phyloP scores from a whole-genome alignment of 1,284 basidiomycete genomes.

The Cutaneotrichosporon cavernicola region DNA sequence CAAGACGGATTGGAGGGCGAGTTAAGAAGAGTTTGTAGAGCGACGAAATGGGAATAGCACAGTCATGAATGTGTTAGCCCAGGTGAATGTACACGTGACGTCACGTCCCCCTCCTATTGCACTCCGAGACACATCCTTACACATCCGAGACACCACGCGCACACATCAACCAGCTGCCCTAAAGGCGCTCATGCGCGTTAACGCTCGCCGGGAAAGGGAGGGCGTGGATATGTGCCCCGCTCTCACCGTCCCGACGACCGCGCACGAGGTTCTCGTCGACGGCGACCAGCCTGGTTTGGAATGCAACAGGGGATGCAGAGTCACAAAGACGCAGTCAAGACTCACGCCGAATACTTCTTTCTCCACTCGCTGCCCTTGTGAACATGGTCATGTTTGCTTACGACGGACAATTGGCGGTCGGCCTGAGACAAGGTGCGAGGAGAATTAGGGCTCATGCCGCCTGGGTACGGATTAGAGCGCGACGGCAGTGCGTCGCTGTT shows the following conservation, averaged over 20 bases:
- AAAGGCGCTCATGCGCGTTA: background rate
- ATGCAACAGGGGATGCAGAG: background rate
- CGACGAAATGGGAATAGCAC: conserved; percentile 4
- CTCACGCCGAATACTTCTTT: conserved; percentile 44
- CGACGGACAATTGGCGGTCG: background rate
- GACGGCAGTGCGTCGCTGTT: background rate
- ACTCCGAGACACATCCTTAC: background rate
- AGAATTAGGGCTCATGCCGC: conserved; percentile 1
- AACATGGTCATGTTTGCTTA: conserved; percentile 12
- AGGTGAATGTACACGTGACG: conserved; percentile 13
- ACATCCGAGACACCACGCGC: background rate
- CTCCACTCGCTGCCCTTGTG: conserved; percentile 33
- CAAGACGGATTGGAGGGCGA: background rate
- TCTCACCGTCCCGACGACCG: background rate
- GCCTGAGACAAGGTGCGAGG: conserved; percentile 5
- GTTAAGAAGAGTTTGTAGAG: background rate
- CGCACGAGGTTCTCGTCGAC: background rate
- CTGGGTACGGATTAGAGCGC: conserved; percentile 1
- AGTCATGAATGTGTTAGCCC: conserved; percentile 8
- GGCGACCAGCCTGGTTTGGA: background rate
- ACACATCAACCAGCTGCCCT: background rate
- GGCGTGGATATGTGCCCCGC: background rate
- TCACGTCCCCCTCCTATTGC: conserved; percentile 3
- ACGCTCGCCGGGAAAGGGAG: background rate
- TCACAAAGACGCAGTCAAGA: conserved; percentile 8